These are phyloP conservation scores for Vararia minispora DNA, from an alignment of 768 basidiomycete genomes.

Conservation along the genomic window DNA sequence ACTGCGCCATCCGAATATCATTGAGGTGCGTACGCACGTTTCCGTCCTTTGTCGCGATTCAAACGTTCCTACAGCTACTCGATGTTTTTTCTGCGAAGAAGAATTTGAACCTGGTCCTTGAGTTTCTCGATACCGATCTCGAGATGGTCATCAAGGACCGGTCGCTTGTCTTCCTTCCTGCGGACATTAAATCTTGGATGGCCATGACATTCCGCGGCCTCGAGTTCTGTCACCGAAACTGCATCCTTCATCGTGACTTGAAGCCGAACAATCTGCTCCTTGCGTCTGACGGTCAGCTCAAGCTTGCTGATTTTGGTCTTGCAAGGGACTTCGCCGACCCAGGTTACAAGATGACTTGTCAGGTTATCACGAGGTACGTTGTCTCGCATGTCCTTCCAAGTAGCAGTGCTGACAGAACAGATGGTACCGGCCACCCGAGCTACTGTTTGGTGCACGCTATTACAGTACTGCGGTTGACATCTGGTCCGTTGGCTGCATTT, in stretches of 20 bases:
- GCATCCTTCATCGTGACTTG: conserved; percentile 88
- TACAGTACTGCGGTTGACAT: conserved; percentile 90
- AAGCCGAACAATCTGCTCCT: conserved; percentile 99
- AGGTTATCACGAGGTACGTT: conserved; percentile 92
- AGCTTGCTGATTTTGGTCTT: conserved; percentile 97
- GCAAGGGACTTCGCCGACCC: conserved; percentile 95
- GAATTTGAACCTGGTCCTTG: conserved; percentile 94
- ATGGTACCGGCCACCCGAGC: conserved; percentile 97
- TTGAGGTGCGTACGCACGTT: conserved; percentile 47
- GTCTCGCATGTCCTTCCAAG: conserved; percentile 1
- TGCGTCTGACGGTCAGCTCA: conserved; percentile 80
- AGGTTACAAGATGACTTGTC: conserved; percentile 92
- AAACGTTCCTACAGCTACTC: conserved; percentile 50
- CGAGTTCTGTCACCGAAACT: conserved; percentile 97
- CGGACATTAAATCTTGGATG: conserved; percentile 98
- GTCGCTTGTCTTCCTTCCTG: conserved; percentile 81
- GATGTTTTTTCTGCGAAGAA: conserved; percentile 96
- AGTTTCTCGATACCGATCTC: conserved; percentile 92
- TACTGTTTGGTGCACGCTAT: conserved; percentile 82
- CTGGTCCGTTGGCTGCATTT: conserved; percentile 98
- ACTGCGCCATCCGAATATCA: conserved; percentile 87
- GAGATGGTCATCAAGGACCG: conserved; percentile 96
- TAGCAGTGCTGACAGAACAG: conserved; percentile 33
- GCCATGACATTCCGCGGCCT: conserved; percentile 95
- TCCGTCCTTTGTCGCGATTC: neutral